A percentile compares a stretch with the other conserved stretches of the same genome.
phyloP scores from a whole-genome alignment of 163 green algal genomes.

The Scenedesmus sp. region DNA sequence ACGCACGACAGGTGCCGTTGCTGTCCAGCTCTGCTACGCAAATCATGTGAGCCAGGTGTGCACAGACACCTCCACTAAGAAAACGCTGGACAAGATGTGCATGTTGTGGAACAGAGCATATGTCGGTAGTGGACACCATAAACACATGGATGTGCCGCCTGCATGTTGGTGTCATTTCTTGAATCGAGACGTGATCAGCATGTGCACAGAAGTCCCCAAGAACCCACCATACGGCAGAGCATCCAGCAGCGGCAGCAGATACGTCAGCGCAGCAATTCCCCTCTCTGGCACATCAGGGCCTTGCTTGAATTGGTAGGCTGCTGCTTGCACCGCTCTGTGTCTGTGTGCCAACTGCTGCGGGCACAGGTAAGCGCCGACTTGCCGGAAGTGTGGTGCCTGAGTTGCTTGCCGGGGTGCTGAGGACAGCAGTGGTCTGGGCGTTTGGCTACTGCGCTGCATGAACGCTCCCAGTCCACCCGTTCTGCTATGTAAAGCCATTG shows the following conservation, averaged over 20 bases:
- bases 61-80: neutral
- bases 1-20: neutral
- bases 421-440: neutral
- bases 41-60: neutral
- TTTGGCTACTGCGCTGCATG: slow-evolving; percentile 30
- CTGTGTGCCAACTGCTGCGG: neutral
- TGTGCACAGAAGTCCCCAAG: neutral
- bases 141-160: too few species aligned
- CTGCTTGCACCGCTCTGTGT: slow-evolving; percentile 5
- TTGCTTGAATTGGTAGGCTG: slow-evolving; percentile 42
- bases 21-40: neutral
- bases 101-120: too few species aligned
- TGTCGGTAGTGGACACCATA: neutral
- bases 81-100: too few species aligned
- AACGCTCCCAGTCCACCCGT: neutral
- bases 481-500: neutral
- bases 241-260: slow-evolving; percentile 86
- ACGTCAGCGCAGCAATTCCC: slow-evolving; percentile 68
- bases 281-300: slow-evolving; percentile 34
- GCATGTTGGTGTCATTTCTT: neutral
- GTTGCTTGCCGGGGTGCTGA: neutral
- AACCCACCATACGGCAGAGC: slow-evolving; percentile 76
- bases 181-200: neutral
- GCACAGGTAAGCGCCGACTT: neutral
- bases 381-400: slow-evolving; percentile 11